Percentiles rank a stretch among this genome's conserved stretches.
Evolutionary conservation across 495 filamentous ascomycete genomes (phyloP).

Genomic region (Neurospora discreta): DNA sequence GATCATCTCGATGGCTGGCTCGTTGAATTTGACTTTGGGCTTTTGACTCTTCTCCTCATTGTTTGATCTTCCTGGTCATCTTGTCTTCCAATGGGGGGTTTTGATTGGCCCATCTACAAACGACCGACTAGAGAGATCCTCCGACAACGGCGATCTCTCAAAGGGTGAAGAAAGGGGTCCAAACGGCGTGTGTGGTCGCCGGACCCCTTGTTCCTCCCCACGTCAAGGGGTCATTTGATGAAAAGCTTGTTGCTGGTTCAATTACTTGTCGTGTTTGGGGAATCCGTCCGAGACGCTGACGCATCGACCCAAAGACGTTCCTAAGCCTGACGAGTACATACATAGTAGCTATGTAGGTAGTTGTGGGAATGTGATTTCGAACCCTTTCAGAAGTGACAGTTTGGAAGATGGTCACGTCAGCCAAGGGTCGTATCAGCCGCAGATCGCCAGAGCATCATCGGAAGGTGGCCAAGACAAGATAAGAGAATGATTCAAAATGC

Average conservation of each 20-base stretch:
- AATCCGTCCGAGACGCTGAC: too few species aligned
- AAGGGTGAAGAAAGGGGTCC: background rate
- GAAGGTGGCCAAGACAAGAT: background rate
- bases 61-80: background rate
- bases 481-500: background rate
- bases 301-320: too few species aligned
- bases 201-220: background rate
- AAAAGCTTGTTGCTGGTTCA: background rate
- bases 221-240: background rate
- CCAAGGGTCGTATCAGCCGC: background rate
- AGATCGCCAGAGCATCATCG: background rate
- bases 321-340: too few species aligned
- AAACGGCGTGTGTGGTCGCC: background rate
- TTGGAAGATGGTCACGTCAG: background rate
- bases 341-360: too few species aligned
- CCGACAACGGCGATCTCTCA: background rate
- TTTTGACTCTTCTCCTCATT: background rate
- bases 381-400: background rate
- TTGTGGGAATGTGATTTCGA: background rate
- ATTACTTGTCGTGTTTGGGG: background rate
- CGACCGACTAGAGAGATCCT: background rate
- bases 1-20: background rate
- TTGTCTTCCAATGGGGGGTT: background rate
- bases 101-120: background rate
- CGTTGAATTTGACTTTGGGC: background rate